Conservation (phyloP, 345 rosid genomes). For the Triadica sebifera region DNA sequence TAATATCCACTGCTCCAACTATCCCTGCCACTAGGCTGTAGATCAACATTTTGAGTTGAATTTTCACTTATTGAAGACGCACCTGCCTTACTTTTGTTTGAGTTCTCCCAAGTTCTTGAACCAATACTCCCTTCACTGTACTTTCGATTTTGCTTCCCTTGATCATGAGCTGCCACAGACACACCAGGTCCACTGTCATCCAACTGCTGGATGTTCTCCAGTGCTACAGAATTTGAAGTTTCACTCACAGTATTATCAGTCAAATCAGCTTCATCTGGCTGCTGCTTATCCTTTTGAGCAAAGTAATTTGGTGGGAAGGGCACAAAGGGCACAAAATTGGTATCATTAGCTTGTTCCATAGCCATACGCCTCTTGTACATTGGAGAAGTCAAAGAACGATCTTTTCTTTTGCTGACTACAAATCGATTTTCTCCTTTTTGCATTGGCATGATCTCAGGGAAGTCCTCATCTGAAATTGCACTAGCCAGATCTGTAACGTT, state of each 20-base stretch:
- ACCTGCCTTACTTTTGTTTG: constrained; percentile 12
- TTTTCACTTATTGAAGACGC: constrained; percentile 16
- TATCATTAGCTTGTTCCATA: constrained; percentile 51
- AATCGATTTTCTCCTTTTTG: constrained; percentile 30
- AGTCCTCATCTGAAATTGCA: constrained; percentile 28
- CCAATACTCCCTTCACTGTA: constrained; percentile 19
- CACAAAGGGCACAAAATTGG: constrained; percentile 71
- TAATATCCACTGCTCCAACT: constrained; percentile 11
- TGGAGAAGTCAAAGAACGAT: constrained; percentile 47
- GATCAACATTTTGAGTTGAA: constrained; percentile 20
- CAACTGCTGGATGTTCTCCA: constrained; percentile 24
- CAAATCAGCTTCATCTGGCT: constrained; percentile 26
- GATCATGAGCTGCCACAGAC: constrained; percentile 13
- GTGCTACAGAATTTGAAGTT: constrained; percentile 25
- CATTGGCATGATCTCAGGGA: constrained; percentile 29
- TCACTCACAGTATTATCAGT: constrained; percentile 23
- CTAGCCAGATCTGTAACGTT: constrained; percentile 22
- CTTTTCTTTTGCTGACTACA: constrained; percentile 33
- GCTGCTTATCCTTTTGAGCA: constrained; percentile 48
- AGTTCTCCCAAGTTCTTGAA: constrained; percentile 11
- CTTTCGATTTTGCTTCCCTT: constrained; percentile 24
- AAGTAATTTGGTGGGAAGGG: constrained; percentile 84
- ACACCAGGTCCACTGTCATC: constrained; percentile 10
- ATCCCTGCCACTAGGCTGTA: constrained; percentile 3
- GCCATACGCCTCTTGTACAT: constrained; percentile 56